Percentiles rank a stretch among this genome's conserved stretches.
Conservation (phyloP, 2,329 filamentous ascomycete species). For the Colletotrichum gloeosporioides region DNA sequence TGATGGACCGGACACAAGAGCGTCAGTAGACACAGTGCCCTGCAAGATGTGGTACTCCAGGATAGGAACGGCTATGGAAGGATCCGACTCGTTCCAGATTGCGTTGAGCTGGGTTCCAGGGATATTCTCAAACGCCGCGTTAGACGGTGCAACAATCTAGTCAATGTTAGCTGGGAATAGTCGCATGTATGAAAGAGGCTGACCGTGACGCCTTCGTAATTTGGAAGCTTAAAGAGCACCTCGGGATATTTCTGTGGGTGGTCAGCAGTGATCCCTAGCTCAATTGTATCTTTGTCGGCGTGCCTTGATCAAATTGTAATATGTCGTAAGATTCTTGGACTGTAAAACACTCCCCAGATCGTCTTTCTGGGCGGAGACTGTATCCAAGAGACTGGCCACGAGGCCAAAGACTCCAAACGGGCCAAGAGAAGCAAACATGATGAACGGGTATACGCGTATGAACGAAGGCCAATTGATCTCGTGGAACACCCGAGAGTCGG, state of each 20-base stretch:
- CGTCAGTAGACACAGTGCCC: slow-evolving; percentile 48
- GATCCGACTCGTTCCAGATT: slow-evolving; percentile 50
- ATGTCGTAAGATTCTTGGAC: slow-evolving; percentile 47
- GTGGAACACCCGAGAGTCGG: not conserved
- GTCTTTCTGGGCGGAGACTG: slow-evolving; percentile 23
- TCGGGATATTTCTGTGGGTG: slow-evolving; percentile 50
- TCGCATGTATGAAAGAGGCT: slow-evolving; percentile 13
- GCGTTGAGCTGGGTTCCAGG: slow-evolving; percentile 54
- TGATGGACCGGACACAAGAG: slow-evolving; percentile 40
- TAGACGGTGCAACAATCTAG: slow-evolving; percentile 61
- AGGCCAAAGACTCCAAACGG: not conserved
- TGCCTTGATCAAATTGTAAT: slow-evolving; percentile 49
- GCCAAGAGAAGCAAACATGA: not conserved
- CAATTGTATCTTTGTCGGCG: not conserved
- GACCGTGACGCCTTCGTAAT: slow-evolving; percentile 48
- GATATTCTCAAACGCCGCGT: slow-evolving; percentile 62
- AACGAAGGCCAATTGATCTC: not conserved
- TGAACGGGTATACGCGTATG: not conserved
- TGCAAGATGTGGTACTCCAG: slow-evolving; percentile 68
- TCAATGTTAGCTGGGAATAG: not conserved
- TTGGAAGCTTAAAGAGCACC: slow-evolving; percentile 48
- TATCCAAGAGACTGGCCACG: not conserved
- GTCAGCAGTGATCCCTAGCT: not conserved
- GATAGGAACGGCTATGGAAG: slow-evolving; percentile 50
- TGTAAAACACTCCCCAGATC: slow-evolving; percentile 46